A percentile compares a stretch with the other conserved stretches of the same genome.
Conservation (phyloP, 23 red algal species). For the Agarophyton chilense region DNA sequence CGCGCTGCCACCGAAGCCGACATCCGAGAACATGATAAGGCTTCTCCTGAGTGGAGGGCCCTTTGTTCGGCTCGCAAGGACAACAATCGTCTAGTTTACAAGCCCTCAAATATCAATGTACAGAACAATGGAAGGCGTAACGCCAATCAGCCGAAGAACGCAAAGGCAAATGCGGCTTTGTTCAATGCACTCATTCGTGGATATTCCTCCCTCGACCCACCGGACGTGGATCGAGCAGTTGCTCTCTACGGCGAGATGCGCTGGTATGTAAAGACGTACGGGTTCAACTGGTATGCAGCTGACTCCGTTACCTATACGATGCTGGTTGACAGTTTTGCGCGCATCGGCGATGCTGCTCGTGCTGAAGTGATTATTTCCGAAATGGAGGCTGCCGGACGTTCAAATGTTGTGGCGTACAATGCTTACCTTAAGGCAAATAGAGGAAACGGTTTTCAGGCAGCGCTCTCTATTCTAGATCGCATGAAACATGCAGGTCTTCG, state of each 20-base stretch:
- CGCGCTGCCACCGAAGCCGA: constrained; percentile 48
- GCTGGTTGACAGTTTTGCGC: constrained; percentile 63
- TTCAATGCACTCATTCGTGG: constrained; percentile 73
- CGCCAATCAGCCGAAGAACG: constrained; percentile 57
- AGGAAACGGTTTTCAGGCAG: constrained; percentile 33
- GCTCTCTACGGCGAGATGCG: constrained; percentile 53
- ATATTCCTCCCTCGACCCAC: constrained; percentile 56
- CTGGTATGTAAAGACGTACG: constrained; percentile 32
- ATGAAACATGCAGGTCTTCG: constrained; percentile 46
- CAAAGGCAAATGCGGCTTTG: constrained; percentile 50
- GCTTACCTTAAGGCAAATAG: constrained; percentile 66
- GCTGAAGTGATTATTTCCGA: constrained; percentile 63
- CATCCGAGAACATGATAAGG: constrained; percentile 41
- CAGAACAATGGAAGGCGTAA: constrained; percentile 27
- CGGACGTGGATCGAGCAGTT: constrained; percentile 48
- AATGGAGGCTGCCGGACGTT: constrained; percentile 60
- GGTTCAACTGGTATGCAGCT: constrained; percentile 58
- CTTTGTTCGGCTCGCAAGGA: constrained; percentile 36
- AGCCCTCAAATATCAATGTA: not conserved
- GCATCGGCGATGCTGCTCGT: constrained; percentile 34
- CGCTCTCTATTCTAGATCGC: constrained; percentile 49
- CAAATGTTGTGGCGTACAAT: constrained; percentile 66
- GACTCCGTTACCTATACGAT: constrained; percentile 69
- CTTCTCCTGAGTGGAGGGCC: constrained; percentile 35
- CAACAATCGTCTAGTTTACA: not conserved